Evolutionary conservation across 345 rosid genomes (phyloP).

Genomic region (Sonneratia caseolaris): DNA sequence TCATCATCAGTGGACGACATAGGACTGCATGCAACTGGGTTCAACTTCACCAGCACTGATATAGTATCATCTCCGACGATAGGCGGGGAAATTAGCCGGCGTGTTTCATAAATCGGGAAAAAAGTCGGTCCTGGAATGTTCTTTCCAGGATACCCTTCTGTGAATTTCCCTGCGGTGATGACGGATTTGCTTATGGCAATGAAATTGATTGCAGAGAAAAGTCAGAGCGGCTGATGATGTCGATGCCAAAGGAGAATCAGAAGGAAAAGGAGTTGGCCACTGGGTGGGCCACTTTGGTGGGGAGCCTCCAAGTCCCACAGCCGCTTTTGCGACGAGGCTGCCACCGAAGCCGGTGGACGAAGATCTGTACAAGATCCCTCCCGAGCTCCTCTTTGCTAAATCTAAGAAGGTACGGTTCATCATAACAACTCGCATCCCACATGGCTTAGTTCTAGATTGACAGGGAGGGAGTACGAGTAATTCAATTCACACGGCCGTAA

Average conservation of each 20-base stretch:
- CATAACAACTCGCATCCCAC: too few relatives aligned
- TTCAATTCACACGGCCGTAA: too few relatives aligned
- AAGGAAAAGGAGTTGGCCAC: slow-evolving; percentile 17
- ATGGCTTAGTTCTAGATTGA: too few relatives aligned
- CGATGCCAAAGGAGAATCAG: slow-evolving; percentile 9
- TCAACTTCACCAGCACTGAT: too few relatives aligned
- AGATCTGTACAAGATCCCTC: slow-evolving; percentile 80
- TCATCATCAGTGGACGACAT: too few relatives aligned
- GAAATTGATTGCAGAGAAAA: slow-evolving; percentile 29
- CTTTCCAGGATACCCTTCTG: background rate
- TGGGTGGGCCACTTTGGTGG: slow-evolving; percentile 25
- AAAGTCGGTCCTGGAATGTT: background rate
- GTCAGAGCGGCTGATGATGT: background rate
- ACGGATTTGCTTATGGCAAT: background rate
- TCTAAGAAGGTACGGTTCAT: slow-evolving; percentile 35
- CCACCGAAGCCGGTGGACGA: slow-evolving; percentile 78
- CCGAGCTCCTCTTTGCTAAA: slow-evolving; percentile 48
- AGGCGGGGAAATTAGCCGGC: too few relatives aligned
- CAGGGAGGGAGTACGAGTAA: too few relatives aligned
- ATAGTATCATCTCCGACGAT: too few relatives aligned
- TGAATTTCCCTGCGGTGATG: background rate
- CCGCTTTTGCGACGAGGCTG: slow-evolving; percentile 21
- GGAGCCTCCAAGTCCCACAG: slow-evolving; percentile 14
- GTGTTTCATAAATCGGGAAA: too few relatives aligned
- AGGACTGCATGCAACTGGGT: too few relatives aligned